Evolutionary conservation across 371 early-diverging fungal genomes (phyloP).

Genomic region (Mucor circinelloides): DNA sequence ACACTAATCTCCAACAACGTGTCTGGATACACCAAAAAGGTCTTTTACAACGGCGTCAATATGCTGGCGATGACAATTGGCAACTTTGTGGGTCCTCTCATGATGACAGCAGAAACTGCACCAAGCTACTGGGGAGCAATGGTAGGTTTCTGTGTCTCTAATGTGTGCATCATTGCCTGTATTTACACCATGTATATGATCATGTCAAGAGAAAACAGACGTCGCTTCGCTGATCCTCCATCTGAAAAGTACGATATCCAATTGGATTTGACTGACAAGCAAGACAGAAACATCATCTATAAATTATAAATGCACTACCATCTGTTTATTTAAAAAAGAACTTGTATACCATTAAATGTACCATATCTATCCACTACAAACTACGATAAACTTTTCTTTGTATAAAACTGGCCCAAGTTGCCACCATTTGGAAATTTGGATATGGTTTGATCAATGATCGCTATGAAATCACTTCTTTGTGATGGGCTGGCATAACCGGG

Average conservation of each 20-base stretch:
- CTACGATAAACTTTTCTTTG: not conserved
- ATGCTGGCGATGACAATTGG: slow-evolving; percentile 29
- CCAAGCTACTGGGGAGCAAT: slow-evolving; percentile 27
- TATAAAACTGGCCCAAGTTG: not conserved
- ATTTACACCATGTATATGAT: slow-evolving; percentile 11
- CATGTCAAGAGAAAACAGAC: slow-evolving; percentile 28
- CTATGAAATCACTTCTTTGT: not conserved
- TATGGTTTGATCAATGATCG: not conserved
- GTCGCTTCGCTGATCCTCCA: slow-evolving; percentile 18
- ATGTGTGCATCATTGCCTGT: slow-evolving; percentile 16
- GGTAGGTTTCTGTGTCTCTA: slow-evolving; percentile 21
- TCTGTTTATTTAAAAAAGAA: not conserved
- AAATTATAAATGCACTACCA: slow-evolving; percentile 23
- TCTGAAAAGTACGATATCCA: slow-evolving; percentile 16
- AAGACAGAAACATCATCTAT: slow-evolving; percentile 43
- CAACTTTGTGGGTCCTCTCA: slow-evolving; percentile 31
- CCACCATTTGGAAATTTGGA: not conserved
- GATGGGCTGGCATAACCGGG: not conserved
- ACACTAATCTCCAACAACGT: slow-evolving; percentile 27
- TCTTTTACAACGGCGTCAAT: slow-evolving; percentile 23
- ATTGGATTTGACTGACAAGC: slow-evolving; percentile 38
- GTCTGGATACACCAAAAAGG: slow-evolving; percentile 29
- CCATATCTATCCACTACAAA: not conserved
- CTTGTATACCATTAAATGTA: not conserved
- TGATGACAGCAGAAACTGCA: slow-evolving; percentile 24